Evolutionary conservation across 305 asterid species (phyloP), one percentile per base, ranked within the genome.

Genomic region (Withania somnifera): DNA sequence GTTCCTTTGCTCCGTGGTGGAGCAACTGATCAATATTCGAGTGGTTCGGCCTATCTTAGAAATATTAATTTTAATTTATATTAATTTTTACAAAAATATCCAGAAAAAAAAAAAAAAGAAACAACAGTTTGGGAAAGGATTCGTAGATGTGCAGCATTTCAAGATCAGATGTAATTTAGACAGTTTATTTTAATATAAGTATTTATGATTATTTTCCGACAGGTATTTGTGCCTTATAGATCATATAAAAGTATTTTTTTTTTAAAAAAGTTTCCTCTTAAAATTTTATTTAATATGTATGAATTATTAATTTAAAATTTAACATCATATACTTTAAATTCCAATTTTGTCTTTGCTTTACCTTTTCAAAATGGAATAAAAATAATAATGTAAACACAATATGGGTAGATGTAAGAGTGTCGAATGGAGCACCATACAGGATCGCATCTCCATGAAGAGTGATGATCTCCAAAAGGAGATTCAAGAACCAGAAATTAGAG

Each of bases 391-490:
- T 64, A 40, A 52, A 85, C 64, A 64, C 66, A 69, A 76, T 58
- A 88, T 81, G 56, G 80, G 78, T 68, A 10, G 34, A 61, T 57
- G 52, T 6, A 86, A 63, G 51, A 40, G 36, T 86, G 63, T 69
- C 81, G 86, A 82, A 89, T 85, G 89, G 84, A 81, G 81, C 87
- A 63, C 87, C 90, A 82, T 84, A 50, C 87, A 13, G 5, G 24
- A 75, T 50, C 85, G 80, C 80, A 83, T 54, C 86, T 61, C 82
- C 84, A 84, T 77, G 78, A 78, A 50, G 34, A 40, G 64, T 61
- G 71, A 82, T 42, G 73, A 61, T 87, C 84, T 82, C 83, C 64
- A 73, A 36, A 71, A 80, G 53, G 42, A 76, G 63, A 51, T 84
- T 79, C 84, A 82, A 82, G 85, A 82, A 84, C 78, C 79, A 64